Conservation (phyloP, 441 rosid genomes). For the Raphanus hybrid region DNA sequence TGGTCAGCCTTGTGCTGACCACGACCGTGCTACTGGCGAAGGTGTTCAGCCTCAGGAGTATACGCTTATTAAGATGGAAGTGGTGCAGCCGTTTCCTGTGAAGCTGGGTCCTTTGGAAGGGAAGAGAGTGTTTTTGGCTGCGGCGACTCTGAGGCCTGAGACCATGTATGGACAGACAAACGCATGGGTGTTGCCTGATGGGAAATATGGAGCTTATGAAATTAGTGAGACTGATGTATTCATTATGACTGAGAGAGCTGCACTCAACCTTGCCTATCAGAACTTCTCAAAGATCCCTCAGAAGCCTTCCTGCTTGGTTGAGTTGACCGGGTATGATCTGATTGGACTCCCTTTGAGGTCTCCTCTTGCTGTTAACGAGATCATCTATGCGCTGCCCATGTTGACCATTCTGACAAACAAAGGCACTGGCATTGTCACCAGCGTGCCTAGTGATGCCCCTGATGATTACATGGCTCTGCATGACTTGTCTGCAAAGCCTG, state of each 20-base stretch:
- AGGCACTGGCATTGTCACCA: constrained; percentile 93
- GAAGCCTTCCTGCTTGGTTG: too few species aligned
- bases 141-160: constrained; percentile 96
- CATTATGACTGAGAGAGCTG: too few species aligned
- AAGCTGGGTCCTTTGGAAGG: constrained; percentile 73
- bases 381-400: too few species aligned
- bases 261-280: too few species aligned
- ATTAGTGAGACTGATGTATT: constrained; percentile 74
- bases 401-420: constrained; percentile 34
- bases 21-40: too few species aligned
- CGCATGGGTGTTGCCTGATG: constrained; percentile 97
- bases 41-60: too few species aligned
- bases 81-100: constrained; percentile 66
- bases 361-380: too few species aligned
- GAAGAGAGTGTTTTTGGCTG: constrained; percentile 76
- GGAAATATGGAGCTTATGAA: constrained; percentile 93
- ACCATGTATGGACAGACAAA: constrained; percentile 98
- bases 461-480: constrained; percentile 89
- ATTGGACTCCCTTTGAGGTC: too few species aligned
- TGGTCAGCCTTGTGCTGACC: too few species aligned
- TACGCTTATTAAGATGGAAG: constrained; percentile 8
- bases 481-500: constrained; percentile 80
- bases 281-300: too few species aligned
- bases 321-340: too few species aligned
- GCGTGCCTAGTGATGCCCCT: constrained; percentile 98